phyloP scores from a whole-genome alignment of 1,284 basidiomycete species.

The Sanghuangporus sanghuang region DNA sequence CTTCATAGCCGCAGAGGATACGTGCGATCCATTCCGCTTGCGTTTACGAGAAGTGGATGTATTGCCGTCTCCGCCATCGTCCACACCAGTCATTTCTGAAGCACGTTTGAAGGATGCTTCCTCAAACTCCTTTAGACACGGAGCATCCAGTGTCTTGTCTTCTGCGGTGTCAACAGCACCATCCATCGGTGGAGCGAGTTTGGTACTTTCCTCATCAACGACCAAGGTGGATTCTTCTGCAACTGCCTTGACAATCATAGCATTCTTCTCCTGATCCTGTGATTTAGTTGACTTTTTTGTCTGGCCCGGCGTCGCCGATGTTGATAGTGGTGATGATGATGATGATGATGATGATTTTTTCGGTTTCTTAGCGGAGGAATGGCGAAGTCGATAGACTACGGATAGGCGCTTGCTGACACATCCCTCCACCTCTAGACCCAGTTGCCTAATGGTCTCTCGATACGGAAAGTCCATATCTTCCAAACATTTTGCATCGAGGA shows the following conservation, averaged over 20 bases:
- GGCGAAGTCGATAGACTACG: conserved; percentile 12
- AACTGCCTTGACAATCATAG: not conserved
- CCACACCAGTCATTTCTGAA: not conserved
- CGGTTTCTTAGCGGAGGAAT: not conserved
- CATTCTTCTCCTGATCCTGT: not conserved
- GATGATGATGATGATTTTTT: no score
- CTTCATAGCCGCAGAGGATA: not conserved
- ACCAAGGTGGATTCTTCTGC: conserved; percentile 21
- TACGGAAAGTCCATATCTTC: conserved; percentile 11
- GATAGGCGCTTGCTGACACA: conserved; percentile 3
- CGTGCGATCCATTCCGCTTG: not conserved
- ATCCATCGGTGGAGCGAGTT: conserved; percentile 28
- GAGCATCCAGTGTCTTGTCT: not conserved
- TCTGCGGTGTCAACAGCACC: conserved; percentile 18
- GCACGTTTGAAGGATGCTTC: not conserved
- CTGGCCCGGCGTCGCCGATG: not conserved
- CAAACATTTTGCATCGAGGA: conserved; percentile 20
- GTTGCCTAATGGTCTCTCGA: conserved; percentile 11
- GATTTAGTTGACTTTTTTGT: not conserved
- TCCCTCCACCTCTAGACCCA: not conserved
- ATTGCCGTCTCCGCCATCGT: not conserved
- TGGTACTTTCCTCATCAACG: conserved; percentile 25
- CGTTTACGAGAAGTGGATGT: not conserved
- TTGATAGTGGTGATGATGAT: no score
- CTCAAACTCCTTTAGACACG: not conserved